A percentile compares a stretch with the other conserved stretches of the same genome.
Evolutionary conservation across 2,329 filamentous ascomycete species (phyloP).

Genomic region (Didymellaceae sp.): DNA sequence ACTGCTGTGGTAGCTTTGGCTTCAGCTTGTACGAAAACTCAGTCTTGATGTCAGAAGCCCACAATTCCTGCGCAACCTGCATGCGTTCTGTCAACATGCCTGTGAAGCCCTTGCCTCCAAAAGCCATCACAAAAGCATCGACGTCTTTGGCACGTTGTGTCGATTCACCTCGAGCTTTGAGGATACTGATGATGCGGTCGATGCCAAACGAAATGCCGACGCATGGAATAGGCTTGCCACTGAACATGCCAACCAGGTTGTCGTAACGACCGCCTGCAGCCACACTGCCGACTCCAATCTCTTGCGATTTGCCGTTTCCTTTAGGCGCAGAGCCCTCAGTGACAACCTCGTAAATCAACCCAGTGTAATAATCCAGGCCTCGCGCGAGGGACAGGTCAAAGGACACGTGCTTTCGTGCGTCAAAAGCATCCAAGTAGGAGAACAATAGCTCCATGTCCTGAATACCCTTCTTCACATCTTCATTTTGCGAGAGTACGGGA

Average conservation of each 20-base stretch:
- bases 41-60: slow-evolving; percentile 89
- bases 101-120: slow-evolving; percentile 84
- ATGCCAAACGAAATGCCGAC: slow-evolving; percentile 93
- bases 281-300: slow-evolving; percentile 81
- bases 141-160: slow-evolving; percentile 73
- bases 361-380: slow-evolving; percentile 92
- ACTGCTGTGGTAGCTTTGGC: slow-evolving; percentile 86
- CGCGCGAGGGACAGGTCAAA: slow-evolving; percentile 91
- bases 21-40: slow-evolving; percentile 91
- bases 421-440: slow-evolving; percentile 80
- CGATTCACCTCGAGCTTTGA: slow-evolving; percentile 75
- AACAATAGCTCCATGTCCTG: slow-evolving; percentile 82
- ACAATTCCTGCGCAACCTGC: slow-evolving; percentile 75
- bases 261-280: slow-evolving; percentile 92
- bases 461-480: slow-evolving; percentile 75
- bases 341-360: slow-evolving; percentile 87
- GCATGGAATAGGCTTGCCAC: slow-evolving; percentile 86
- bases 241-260: slow-evolving; percentile 93
- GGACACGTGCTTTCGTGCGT: slow-evolving; percentile 74
- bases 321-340: slow-evolving; percentile 74
- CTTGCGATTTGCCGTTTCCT: slow-evolving; percentile 44
- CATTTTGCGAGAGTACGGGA: slow-evolving; percentile 59
- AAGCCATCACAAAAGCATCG: slow-evolving; percentile 94
- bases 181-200: slow-evolving; percentile 93
- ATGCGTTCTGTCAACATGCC: slow-evolving; percentile 85